Percentiles rank a stretch among this genome's conserved stretches.
phyloP scores from a whole-genome alignment of 495 filamentous ascomycete genomes.

The Daldinia vernicosa region DNA sequence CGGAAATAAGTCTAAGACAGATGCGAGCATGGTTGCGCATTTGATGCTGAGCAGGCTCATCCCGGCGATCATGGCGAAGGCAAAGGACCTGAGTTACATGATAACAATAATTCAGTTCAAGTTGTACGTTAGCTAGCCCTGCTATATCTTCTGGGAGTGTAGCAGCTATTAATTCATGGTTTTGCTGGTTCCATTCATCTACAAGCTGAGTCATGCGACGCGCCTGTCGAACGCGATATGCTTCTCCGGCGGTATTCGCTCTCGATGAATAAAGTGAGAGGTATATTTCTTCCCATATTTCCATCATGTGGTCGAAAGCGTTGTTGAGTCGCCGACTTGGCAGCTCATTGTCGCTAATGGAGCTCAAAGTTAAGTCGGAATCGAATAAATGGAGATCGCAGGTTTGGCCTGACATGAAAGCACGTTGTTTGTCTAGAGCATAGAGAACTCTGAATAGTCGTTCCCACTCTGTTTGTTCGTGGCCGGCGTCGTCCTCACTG shows the following conservation, averaged over 20 bases:
- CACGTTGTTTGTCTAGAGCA: conserved; percentile 31
- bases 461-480: not conserved
- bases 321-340: conserved; percentile 10
- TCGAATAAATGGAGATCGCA: conserved; percentile 34
- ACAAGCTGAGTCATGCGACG: conserved; percentile 5
- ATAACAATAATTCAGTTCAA: conserved; percentile 31
- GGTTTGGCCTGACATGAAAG: conserved; percentile 30
- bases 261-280: conserved; percentile 23
- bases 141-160: not conserved
- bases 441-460: conserved; percentile 33
- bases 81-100: conserved; percentile 30
- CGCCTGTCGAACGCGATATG: conserved; percentile 3
- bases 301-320: conserved; percentile 34
- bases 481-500: not conserved
- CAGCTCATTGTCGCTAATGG: not conserved
- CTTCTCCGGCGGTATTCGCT: conserved; percentile 1
- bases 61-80: conserved; percentile 13
- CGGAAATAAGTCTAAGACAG: conserved; percentile 23
- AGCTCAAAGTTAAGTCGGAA: conserved; percentile 8
- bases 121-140: conserved; percentile 3
- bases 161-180: conserved; percentile 4
- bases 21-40: conserved; percentile 24
- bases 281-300: conserved; percentile 37
- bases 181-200: conserved; percentile 10
- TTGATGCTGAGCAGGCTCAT: conserved; percentile 11